Conservation (phyloP, 176 grass and related monocot genomes). For the Bothriochloa decipiens region DNA sequence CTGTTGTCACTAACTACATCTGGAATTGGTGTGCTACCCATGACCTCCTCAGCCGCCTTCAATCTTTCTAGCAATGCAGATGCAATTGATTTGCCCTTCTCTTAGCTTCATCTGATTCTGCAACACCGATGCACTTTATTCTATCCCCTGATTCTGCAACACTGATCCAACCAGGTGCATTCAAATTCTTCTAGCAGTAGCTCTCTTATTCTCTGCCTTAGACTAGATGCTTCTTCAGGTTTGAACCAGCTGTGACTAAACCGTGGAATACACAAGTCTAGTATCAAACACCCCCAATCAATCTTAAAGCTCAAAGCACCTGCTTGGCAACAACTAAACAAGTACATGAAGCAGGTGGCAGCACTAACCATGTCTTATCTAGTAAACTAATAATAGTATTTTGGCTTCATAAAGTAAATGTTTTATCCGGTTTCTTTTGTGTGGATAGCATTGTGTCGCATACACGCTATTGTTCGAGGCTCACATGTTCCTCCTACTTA, state of each 20-base stretch:
- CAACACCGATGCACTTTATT: background rate
- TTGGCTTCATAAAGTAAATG: too few species aligned
- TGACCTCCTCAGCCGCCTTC: background rate
- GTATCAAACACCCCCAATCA: conserved; percentile 16
- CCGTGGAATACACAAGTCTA: conserved; percentile 39
- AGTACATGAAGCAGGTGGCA: background rate
- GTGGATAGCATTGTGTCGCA: too few species aligned
- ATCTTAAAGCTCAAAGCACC: background rate
- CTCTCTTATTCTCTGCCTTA: conserved; percentile 37
- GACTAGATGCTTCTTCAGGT: conserved; percentile 42
- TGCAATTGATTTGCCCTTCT: too few species aligned
- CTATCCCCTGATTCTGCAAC: conserved; percentile 5
- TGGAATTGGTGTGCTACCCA: too few species aligned
- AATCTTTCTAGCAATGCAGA: too few species aligned
- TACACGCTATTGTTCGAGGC: too few species aligned
- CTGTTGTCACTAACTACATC: conserved; percentile 7
- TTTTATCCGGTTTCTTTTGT: too few species aligned
- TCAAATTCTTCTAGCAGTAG: background rate
- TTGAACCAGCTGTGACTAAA: conserved; percentile 77
- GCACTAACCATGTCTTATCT: conserved; percentile 49
- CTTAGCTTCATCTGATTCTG: background rate
- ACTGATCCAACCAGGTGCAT: background rate
- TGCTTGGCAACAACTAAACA: conserved; percentile 25
- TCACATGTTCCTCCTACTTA: too few species aligned
- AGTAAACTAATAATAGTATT: too few species aligned